Percentiles rank a stretch among this genome's conserved stretches.
Conservation (phyloP, 129 eudicot species). For the Kitagawia praeruptora region DNA sequence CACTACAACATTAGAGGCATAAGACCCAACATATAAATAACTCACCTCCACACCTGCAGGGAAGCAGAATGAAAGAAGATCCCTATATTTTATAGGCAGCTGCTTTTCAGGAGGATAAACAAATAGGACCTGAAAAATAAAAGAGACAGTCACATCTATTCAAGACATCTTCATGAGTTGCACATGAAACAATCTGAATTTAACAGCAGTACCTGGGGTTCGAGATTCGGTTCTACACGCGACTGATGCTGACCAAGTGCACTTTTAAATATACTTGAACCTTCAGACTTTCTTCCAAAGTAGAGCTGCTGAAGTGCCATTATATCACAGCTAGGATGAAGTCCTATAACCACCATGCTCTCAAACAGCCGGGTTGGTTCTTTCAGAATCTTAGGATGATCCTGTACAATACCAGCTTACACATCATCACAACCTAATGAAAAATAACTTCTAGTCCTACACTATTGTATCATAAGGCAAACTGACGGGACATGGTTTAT, state of each 20-base stretch:
- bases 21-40: conserved; percentile 4
- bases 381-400: conserved; percentile 74
- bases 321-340: conserved; percentile 83
- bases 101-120: conserved; percentile 93
- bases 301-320: conserved; percentile 61
- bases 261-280: conserved; percentile 68
- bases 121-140: conserved; percentile 72
- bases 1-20: not conserved
- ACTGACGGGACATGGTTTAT: not conserved
- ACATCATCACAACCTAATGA: not conserved
- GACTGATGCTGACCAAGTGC: conserved; percentile 71
- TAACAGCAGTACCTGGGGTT: conserved; percentile 70
- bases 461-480: not conserved
- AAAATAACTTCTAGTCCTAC: not conserved
- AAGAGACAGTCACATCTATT: conserved; percentile 15
- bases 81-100: conserved; percentile 78
- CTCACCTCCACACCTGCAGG: conserved; percentile 98
- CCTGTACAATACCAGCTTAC: conserved; percentile 36
- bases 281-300: conserved; percentile 74
- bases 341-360: conserved; percentile 97
- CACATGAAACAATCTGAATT: not conserved
- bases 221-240: conserved; percentile 89
- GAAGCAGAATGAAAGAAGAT: conserved; percentile 98
- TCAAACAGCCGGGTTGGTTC: conserved; percentile 93
- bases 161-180: not conserved